phyloP scores from a whole-genome alignment of 768 basidiomycete genomes.

The Xerocomellus dryophilus region DNA sequence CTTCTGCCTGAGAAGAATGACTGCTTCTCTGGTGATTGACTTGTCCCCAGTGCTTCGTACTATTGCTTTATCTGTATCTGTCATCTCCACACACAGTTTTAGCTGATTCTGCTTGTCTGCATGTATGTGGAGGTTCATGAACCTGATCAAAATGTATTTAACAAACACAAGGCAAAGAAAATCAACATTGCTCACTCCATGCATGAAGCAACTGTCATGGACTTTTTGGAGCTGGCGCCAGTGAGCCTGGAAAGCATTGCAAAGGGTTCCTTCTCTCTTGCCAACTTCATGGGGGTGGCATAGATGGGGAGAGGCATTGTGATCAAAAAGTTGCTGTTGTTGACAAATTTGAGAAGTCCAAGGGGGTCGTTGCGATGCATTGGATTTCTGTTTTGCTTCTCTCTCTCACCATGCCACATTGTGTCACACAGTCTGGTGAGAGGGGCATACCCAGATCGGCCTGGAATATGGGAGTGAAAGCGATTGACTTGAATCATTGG shows the following conservation, averaged over 20 bases:
- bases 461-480: constrained; percentile 12
- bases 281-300: neutral
- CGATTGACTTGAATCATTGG: constrained; percentile 16
- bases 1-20: constrained; percentile 11
- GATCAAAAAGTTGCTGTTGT: constrained; percentile 14
- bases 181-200: neutral
- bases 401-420: constrained; percentile 8
- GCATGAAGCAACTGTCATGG: constrained; percentile 12
- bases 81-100: constrained; percentile 14
- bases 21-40: neutral
- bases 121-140: constrained; percentile 15
- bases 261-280: constrained; percentile 8
- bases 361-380: neutral
- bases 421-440: constrained; percentile 6
- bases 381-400: neutral
- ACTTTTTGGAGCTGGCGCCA: neutral
- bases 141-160: neutral
- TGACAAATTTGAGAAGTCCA: constrained; percentile 18
- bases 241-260: constrained; percentile 7
- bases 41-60: constrained; percentile 1
- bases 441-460: constrained; percentile 2
- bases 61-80: constrained; percentile 14
- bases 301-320: constrained; percentile 6
- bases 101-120: constrained; percentile 17
- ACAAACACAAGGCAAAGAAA: neutral